Evolutionary conservation across 768 basidiomycete species (phyloP), one percentile per base, ranked within the genome.

Genomic region (Agaricus sinodeliciosus): DNA sequence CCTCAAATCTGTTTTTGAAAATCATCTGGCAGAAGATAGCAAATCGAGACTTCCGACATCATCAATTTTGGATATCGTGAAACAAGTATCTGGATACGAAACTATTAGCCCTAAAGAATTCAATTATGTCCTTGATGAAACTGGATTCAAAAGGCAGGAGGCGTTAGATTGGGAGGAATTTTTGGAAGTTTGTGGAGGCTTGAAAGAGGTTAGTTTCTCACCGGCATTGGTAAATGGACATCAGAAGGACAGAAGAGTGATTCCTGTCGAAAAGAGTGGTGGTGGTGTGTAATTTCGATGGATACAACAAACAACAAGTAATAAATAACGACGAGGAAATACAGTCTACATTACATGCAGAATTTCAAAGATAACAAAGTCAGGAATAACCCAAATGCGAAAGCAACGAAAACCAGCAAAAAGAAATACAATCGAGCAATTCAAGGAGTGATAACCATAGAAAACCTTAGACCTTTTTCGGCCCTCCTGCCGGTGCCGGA

Each of bases 111-210:
- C 71, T 40, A 79, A 81, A 57, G 88, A 91, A 56, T 74, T 84
- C 40, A 77, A 82, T 31, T 87, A 90, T 63, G 89, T 91, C 0
- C 74, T 94, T 48, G 76, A 77, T 51, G 84, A 87, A 64, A 84
- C 87, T 55, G 93, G 89, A 3, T 81, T 89, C 65, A 68, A 72
- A 45, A 67, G 68, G 18, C 72, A 75, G 59, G 66, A 68, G 26
- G 76, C 77, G 25, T 68, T 96, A 43, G 81, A 84, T 56, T 82
- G 91, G 60, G 88, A 94, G 58, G 89, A 90, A 63, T 94, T 94
- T 65, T 73, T 94, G 45, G 91, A 94, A 80, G 90, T 90, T 35
- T 90, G 86, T 62, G 87, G 82, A 2, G 80, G 77, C 51, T 67
- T 90, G 55, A 88, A 83, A 65, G 87, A 87, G 57, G 78, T 84